Evolutionary conservation across 1,284 basidiomycete species (phyloP).

Genomic region (Cryptococcus floricola): DNA sequence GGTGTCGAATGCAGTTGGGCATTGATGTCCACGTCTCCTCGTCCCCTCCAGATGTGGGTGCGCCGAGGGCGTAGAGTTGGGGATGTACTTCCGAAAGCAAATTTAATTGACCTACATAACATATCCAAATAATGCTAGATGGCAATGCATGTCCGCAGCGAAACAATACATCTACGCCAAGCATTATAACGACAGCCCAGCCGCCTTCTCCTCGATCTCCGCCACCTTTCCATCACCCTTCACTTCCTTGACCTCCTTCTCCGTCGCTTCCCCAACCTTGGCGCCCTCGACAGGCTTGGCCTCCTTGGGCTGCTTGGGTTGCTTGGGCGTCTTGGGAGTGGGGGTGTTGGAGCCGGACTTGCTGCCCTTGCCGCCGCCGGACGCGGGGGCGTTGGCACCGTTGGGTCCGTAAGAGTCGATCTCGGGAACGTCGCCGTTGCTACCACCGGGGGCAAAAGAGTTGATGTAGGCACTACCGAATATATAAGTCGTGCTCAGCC

Average conservation of each 20-base stretch:
- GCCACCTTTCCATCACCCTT: not conserved
- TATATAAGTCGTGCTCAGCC: not conserved
- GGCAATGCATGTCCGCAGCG: not conserved
- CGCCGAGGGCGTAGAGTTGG: too few species aligned
- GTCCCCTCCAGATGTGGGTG: too few species aligned
- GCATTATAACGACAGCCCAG: not conserved
- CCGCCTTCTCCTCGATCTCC: not conserved
- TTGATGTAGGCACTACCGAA: conserved; percentile 45
- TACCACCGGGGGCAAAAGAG: conserved; percentile 39
- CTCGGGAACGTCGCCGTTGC: conserved; percentile 40
- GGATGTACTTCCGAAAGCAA: too few species aligned
- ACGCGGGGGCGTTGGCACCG: conserved; percentile 18
- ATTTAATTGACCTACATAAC: too few species aligned
- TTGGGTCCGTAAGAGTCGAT: conserved; percentile 37
- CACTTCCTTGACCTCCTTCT: not conserved
- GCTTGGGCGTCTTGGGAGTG: conserved; percentile 2
- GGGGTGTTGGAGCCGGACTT: conserved; percentile 14
- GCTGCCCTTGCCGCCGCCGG: conserved; percentile 1
- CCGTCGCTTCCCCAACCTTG: not conserved
- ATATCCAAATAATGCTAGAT: not conserved
- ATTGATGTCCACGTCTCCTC: too few species aligned
- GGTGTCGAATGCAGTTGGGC: too few species aligned
- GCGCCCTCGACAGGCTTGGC: not conserved
- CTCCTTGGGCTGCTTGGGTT: not conserved
- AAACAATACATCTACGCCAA: not conserved